Base-by-base conservation (phyloP, 257 asterid species). In the Haberlea rhodopensis region DNA sequence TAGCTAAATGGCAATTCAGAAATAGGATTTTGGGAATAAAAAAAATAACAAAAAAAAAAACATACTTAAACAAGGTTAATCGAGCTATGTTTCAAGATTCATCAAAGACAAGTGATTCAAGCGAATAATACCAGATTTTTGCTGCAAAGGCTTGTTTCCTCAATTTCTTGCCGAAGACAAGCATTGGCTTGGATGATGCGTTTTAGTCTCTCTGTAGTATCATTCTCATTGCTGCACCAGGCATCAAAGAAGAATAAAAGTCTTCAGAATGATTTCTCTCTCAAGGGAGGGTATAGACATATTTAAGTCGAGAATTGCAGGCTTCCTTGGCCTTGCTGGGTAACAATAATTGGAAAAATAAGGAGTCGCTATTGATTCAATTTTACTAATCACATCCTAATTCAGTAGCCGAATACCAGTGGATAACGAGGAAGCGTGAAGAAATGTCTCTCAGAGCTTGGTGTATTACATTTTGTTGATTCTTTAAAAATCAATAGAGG, bases 191-290 rank as follows among this genome's bases (percentile, higher is more conserved):
- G 91, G 72, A 89, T 85, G 63, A 92, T 89, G 49, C 73, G 78
- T 55, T 84, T 87, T 49, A 92, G 84, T 76, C 96, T 80, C 81
- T 84, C 91, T 5, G 96, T 76, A 49, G 66, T 75, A 80, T 92
- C 99, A 74, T 92, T 89, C 86, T 92, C 99, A 75, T 89, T 92
- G 77, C 99, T 92, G 88, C 85, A 82, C 63, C 66, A 79, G 40
- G 56, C 27, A 72, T 49, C 19, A 28, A 69, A 60, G 63, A 66
- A 51, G 62, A 23, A 49, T n/a, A 37, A 18, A 65, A 46, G 22
- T 27, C 10, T 27, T 8, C 21, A 25, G 58, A 24, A 53, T 31
- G 24, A 27, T 4, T 3, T 40, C 6, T 40, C n/a, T n/a, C 49
- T 15, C 19, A 40, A 40, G 19, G 25, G 20, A 53, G 53, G 37